These are phyloP conservation scores for Lyophyllum atratum DNA, from an alignment of 768 basidiomycete species.

Conservation along the genomic window DNA sequence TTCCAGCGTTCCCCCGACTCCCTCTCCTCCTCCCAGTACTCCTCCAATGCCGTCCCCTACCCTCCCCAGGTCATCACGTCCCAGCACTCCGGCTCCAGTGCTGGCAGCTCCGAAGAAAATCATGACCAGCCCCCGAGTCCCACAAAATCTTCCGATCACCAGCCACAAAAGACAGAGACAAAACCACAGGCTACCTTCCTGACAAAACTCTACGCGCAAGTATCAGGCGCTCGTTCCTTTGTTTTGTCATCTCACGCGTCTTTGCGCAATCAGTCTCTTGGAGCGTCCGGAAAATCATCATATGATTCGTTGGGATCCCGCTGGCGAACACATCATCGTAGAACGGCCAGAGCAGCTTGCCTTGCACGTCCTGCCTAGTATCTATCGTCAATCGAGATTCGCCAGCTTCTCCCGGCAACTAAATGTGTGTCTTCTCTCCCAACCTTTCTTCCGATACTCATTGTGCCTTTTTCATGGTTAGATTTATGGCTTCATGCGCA, in stretches of 20 bases:
- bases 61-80: conserved; percentile 37
- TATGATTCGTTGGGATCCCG: conserved; percentile 96
- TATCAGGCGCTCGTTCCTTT: conserved; percentile 20
- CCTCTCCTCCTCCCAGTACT: conserved; percentile 33
- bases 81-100: conserved; percentile 41
- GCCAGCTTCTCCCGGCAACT: conserved; percentile 97
- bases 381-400: conserved; percentile 96
- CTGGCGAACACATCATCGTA: conserved; percentile 94
- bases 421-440: conserved; percentile 64
- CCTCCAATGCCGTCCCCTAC: conserved; percentile 31
- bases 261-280: conserved; percentile 57
- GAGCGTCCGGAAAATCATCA: conserved; percentile 93
- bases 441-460: conserved; percentile 24
- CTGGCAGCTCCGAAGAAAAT: conserved; percentile 44
- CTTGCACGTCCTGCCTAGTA: conserved; percentile 88
- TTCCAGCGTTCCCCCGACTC: conserved; percentile 35
- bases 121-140: conserved; percentile 52
- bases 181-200: conserved; percentile 95
- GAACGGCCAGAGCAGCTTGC: conserved; percentile 93
- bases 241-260: conserved; percentile 17
- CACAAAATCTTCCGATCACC: conserved; percentile 40
- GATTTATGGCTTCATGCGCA: conserved; percentile 99
- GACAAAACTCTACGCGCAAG: conserved; percentile 94
- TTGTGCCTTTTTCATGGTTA: conserved; percentile 31
- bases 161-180: conserved; percentile 65